These are phyloP conservation scores for Polyporus arcularius DNA, from an alignment of 768 basidiomycete species.

Conservation along the genomic window DNA sequence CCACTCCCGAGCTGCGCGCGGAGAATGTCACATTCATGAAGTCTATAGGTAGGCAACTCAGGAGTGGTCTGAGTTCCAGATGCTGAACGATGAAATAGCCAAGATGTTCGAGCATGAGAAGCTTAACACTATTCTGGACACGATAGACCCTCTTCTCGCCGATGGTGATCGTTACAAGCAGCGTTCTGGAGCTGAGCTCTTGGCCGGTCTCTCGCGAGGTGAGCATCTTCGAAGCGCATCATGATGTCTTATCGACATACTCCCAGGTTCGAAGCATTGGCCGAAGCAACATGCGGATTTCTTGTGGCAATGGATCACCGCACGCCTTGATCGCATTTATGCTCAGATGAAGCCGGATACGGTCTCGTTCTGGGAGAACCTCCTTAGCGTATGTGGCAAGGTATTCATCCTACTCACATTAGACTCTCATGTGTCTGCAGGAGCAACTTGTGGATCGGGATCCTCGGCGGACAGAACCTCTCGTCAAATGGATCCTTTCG, in stretches of 20 bases:
- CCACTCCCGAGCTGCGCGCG: slow-evolving; percentile 55
- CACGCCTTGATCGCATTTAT: slow-evolving; percentile 63
- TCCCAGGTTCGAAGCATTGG: slow-evolving; percentile 85
- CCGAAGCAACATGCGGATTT: slow-evolving; percentile 46
- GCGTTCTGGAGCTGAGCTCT: slow-evolving; percentile 73
- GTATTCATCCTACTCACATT: neutral
- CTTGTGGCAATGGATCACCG: slow-evolving; percentile 74
- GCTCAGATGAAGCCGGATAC: slow-evolving; percentile 86
- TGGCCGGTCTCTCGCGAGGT: slow-evolving; percentile 79
- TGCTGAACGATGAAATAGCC: slow-evolving; percentile 41
- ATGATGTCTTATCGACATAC: slow-evolving; percentile 9
- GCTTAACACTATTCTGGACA: slow-evolving; percentile 53
- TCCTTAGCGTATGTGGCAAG: slow-evolving; percentile 51
- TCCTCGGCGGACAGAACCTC: slow-evolving; percentile 70
- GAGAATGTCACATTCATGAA: slow-evolving; percentile 53
- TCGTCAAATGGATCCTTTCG: slow-evolving; percentile 76
- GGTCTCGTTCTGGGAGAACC: slow-evolving; percentile 68
- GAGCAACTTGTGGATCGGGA: slow-evolving; percentile 64
- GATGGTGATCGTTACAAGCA: slow-evolving; percentile 84
- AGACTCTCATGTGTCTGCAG: slow-evolving; percentile 11
- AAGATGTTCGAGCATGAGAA: slow-evolving; percentile 62
- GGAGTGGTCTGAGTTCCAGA: neutral
- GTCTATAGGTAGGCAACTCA: slow-evolving; percentile 41
- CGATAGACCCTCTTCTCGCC: slow-evolving; percentile 60
- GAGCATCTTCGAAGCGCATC: slow-evolving; percentile 17